These are phyloP conservation scores for Boletus rubescentipes DNA, from an alignment of 768 basidiomycete species.

Conservation along the genomic window DNA sequence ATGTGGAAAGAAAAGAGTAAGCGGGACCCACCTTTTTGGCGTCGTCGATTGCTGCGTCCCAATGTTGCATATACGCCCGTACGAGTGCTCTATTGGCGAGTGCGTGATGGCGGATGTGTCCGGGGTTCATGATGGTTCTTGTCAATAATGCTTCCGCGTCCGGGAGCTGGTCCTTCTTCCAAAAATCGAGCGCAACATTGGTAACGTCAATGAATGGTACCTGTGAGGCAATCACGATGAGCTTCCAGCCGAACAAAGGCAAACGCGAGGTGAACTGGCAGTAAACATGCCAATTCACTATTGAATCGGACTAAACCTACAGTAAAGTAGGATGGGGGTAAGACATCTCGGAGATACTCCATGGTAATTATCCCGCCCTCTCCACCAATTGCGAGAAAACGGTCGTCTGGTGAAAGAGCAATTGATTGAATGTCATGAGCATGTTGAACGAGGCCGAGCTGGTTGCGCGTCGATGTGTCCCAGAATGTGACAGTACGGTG, in stretches of 20 bases:
- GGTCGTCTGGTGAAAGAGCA: background rate
- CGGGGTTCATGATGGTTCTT: no score
- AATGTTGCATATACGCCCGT: background rate
- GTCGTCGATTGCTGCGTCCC: background rate
- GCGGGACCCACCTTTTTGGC: slow-evolving; percentile 6
- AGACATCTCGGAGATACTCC: no score
- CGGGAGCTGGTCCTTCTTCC: background rate
- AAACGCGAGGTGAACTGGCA: background rate
- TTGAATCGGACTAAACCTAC: background rate
- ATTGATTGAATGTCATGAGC: background rate
- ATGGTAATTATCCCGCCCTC: background rate
- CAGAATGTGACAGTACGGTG: background rate
- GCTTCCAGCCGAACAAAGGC: no score
- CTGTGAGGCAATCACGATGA: no score
- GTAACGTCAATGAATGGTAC: no score
- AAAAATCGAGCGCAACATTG: background rate
- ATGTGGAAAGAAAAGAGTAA: background rate
- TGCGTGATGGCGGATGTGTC: background rate
- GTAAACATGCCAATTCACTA: no score
- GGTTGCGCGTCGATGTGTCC: background rate
- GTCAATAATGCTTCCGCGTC: background rate
- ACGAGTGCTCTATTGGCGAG: background rate
- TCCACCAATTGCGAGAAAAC: background rate
- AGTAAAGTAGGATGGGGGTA: background rate
- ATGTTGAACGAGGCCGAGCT: background rate